Base-by-base conservation (phyloP, 2,329 filamentous ascomycete genomes). In the Pyrenophora seminiperda region DNA sequence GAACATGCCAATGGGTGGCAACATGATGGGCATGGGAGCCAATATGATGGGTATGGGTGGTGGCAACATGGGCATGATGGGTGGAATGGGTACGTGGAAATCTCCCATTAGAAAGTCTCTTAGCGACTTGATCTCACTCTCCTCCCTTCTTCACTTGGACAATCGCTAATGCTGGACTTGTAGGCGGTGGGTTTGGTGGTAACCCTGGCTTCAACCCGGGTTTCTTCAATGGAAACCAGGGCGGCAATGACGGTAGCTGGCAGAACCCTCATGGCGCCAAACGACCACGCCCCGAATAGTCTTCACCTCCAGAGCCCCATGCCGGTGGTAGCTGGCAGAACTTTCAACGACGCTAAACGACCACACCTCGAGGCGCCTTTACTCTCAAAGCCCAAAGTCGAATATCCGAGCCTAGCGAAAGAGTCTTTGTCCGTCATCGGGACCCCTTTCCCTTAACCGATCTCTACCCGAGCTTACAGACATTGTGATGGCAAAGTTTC, bases 251-350 rank as follows among this genome's bases (percentile, higher is more conserved):
- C 50, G 86, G 86, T 47, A 85, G 84, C 73, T 89, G 89, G 79
- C 54, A 57, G 34, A 93, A 93, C 65, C 90, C 90, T 5, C 90
- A 93, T 61, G 89, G 89, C 22, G 85, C 86, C 3, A 94, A 94
- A 76, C 81, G 90, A 59, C 87, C 88, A 59, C 83, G 90, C 56
- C 88, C 89, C 53, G 90, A 92, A 62, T 83, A 75, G 43, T 27
- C 11, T 24, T 7, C 24, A 41, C 31, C 14, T 4, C 24, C 24
- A 11, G 10, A 13, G 13, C 24, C 24, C 24, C 9, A 27, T 27
- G 24, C 2, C 10, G 9, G 9, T 9, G 9, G 9, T 3, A 27
- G 10, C 10, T 27, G 7, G 14, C 15, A 19, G 6, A 20, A 37
- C 9, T 13, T 19, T 27, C 1, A 5, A 20, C 31, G 10, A 7